Evolutionary conservation across 805 yeast species (phyloP), one percentile per base, ranked within the genome.

Genomic region (Grigorovia transvaalensis): DNA sequence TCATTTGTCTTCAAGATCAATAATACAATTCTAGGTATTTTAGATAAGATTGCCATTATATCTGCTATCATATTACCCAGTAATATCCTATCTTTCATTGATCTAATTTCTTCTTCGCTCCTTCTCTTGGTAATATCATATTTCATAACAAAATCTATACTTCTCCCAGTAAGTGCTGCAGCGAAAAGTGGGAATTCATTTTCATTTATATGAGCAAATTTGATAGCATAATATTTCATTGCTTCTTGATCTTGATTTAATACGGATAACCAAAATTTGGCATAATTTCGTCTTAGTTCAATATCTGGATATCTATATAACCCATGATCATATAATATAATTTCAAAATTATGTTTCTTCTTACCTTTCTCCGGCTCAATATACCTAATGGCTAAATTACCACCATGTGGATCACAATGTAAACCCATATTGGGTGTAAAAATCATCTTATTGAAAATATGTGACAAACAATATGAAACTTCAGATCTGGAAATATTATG

Each of bases 331-430:
- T 88, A 95, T 18, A 93, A 73, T 7, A 93, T 74, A 49, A 93
- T 87, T 67, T 93, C 99, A 65, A 93, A 93, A 64, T 91, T 90
- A 63, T 84, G 88, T 4, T 71, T 69, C 29, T 46, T 44, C 8
- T n/a, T 38, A 38, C 3, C 9, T 9, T 19, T 15, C 18, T 59
- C 55, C 8, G 67, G 59, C 1, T 74, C 69, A 33, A 33, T 13
- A 33, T 33, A 33, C 51, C 89, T 73, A 20, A 93, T 88, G 0
- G 98, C 96, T 53, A 93, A 72, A 62, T 93, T 93, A 0, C 99
- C 99, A 11, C 96, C 96, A 66, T 93, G 99, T 1, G 99, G 99
- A 66, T 93, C 99, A 71, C 99, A 93, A 66, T 93, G 99, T 45
- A 93, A 78, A 0, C 91, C 88, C 20, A 88, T 96, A 29, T 81